Evolutionary conservation across 495 filamentous ascomycete genomes (phyloP), one percentile per base, ranked within the genome.

Genomic region (Pseudoneurospora amorphoporcata): DNA sequence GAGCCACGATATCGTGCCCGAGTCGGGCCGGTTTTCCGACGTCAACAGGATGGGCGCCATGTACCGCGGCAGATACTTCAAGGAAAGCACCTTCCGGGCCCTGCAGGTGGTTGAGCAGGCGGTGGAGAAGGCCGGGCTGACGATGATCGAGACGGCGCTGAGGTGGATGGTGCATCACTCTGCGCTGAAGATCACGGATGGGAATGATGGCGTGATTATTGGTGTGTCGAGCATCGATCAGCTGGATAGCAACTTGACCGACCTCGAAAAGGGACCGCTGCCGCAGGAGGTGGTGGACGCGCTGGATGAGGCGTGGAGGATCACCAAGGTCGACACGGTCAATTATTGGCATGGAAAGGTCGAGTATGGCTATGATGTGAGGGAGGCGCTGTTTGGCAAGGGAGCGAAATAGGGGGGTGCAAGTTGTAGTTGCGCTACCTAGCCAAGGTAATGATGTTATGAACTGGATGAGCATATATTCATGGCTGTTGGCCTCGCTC

Each of bases 221-320:
- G 94, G 94, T 4, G 88, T 95, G 6, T 92, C 89, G 73, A 93
- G 87, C 75, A 83, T 91, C 71, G 83, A 86, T 35, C 94, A 97
- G 81, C 82, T 98, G 32, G 87, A 92, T 76, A 81, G 83, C 68
- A 97, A 98, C 75, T 83, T 98, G 68, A 84, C 86, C 40, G 87
- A 92, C 75, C 78, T 96, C 4, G 92, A 95, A 82, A 97, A 96
- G 82, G 93, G 93, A 0, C 94, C 94, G 12, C 81, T 98, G 69
- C 94, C 94, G 0, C 88, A 94, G 61, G 94, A 95, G 69, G 91
- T 97, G 32, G 86, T 97, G 19, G 80, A 91, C 77, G 90, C 87
- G 29, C 81, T 97, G 69, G 94, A 97, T 77, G 85, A 93, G 81
- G 94, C 93, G 10, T 92, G 91, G 91, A 42, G 65, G 72, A 81